Base-by-base conservation (phyloP, 176 grass and related monocot genomes). In the Lolium multiflorum region DNA sequence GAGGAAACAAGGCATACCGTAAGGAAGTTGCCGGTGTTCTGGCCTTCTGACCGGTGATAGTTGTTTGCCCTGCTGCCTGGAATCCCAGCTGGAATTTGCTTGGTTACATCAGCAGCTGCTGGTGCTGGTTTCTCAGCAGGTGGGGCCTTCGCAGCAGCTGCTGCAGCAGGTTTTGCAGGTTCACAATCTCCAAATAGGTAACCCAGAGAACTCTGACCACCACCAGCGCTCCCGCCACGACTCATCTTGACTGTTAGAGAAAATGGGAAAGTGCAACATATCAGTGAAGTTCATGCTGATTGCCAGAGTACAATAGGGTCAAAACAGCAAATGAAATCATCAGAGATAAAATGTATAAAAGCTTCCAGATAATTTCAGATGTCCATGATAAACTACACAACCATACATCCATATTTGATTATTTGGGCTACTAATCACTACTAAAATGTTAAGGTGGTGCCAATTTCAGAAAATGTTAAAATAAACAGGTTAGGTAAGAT, bases 21-120 rank as follows among this genome's bases (percentile, higher is more conserved):
- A 26, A 96, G 86, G 66, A 96, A 96, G 83, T 96, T 93, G 54
- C 94, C 94, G 1, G 84, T 91, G 78, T 96, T 96, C 81, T 96
- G 94, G 1, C 94, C 94, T 25, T 91, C 94, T 63, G 91, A 91
- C 24, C 94, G 78, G 78, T 67, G 65, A n/a, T 96, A 96, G 81
- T 96, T 96, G 35, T 82, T 82, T 20, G 69, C 66, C 81, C 69
- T 80, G 82, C 81, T 91, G 39, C 84, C 74, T 73, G 79, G 91
- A 74, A 96, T 89, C 18, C 94, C 94, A 67, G 94, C 94, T 81
- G 94, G 73, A 64, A 89, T 66, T 78, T 96, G 91, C 37, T 93
- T 96, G 73, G 41, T 2, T 13, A 51, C 81, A 60, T 93, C 91
- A 72, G 47, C 52, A 20, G 83, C 57, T 37, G 74, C 39, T 71